Conservation (phyloP, 1,284 basidiomycete species). For the Anthracocystis setariae region DNA sequence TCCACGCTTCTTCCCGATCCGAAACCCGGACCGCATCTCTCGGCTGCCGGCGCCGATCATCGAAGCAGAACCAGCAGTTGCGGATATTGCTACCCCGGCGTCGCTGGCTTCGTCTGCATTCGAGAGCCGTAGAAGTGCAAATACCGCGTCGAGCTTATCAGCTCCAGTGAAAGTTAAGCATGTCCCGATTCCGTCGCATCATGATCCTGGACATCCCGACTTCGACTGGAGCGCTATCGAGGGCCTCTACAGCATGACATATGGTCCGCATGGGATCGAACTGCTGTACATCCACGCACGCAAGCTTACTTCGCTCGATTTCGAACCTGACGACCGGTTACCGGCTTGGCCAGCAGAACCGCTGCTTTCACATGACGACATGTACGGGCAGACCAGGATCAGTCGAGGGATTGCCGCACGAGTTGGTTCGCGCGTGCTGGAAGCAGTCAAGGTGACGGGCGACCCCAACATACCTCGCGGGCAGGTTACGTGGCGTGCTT, state of each 20-base stretch:
- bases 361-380: constrained; percentile 36
- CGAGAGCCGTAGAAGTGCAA: not conserved
- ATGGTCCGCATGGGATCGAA: constrained; percentile 57
- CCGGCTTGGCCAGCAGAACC: constrained; percentile 49
- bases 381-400: constrained; percentile 48
- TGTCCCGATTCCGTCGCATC: constrained; percentile 13
- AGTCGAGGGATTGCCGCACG: constrained; percentile 30
- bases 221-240: constrained; percentile 53
- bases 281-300: constrained; percentile 52
- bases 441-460: constrained; percentile 52
- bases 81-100: not conserved
- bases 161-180: constrained; percentile 18
- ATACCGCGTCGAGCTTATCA: constrained; percentile 1
- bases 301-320: constrained; percentile 48
- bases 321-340: constrained; percentile 32
- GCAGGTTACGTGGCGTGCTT: constrained; percentile 51
- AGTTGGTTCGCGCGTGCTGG: constrained; percentile 43
- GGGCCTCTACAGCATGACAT: constrained; percentile 54
- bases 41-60: constrained; percentile 3
- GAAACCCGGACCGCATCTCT: constrained; percentile 18
- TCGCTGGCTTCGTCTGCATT: constrained; percentile 15
- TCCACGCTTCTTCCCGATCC: constrained; percentile 25
- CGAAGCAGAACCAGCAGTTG: not conserved
- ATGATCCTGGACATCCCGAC: constrained; percentile 44
- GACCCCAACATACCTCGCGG: constrained; percentile 57